phyloP scores from a whole-genome alignment of 768 basidiomycete species.

The Lactarius trivialis region DNA sequence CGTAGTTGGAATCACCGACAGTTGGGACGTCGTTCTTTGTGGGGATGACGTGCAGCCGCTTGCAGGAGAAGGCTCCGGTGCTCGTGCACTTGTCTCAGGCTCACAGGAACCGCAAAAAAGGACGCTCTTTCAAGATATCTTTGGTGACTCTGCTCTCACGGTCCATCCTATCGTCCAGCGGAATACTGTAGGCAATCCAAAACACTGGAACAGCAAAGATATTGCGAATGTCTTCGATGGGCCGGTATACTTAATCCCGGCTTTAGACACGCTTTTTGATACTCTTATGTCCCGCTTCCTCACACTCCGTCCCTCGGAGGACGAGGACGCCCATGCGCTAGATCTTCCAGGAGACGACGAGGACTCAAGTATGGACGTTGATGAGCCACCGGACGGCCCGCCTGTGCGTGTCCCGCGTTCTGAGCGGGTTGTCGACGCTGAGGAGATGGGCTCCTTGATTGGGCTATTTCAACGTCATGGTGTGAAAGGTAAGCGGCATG shows the following conservation, averaged over 20 bases:
- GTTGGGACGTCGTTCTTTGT: conserved; percentile 59
- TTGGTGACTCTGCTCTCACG: conserved; percentile 68
- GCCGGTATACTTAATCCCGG: conserved; percentile 72
- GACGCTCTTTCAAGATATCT: conserved; percentile 87
- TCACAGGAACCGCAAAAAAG: conserved; percentile 32
- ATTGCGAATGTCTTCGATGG: conserved; percentile 50
- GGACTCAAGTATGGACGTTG: conserved; percentile 29
- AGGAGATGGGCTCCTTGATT: conserved; percentile 54
- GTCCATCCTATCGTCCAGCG: conserved; percentile 21
- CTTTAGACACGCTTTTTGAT: conserved; percentile 65
- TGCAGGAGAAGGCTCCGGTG: conserved; percentile 38
- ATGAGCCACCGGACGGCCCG: conserved; percentile 17
- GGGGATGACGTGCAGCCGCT: conserved; percentile 48
- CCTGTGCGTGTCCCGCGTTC: conserved; percentile 26
- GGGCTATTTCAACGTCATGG: conserved; percentile 55
- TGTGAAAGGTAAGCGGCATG: conserved; percentile 33
- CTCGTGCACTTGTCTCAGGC: conserved; percentile 33
- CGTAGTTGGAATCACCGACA: conserved; percentile 62
- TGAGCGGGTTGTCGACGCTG: conserved; percentile 38
- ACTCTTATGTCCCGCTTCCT: conserved; percentile 49
- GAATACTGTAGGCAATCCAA: conserved; percentile 23
- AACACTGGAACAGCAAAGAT: conserved; percentile 38
- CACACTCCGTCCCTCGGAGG: conserved; percentile 27
- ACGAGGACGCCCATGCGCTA: conserved; percentile 12
- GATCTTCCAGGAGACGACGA: conserved; percentile 28